These are phyloP conservation scores for Aaosphaeria pasadenensis DNA, from an alignment of 2,329 filamentous ascomycete genomes.

Conservation along the genomic window DNA sequence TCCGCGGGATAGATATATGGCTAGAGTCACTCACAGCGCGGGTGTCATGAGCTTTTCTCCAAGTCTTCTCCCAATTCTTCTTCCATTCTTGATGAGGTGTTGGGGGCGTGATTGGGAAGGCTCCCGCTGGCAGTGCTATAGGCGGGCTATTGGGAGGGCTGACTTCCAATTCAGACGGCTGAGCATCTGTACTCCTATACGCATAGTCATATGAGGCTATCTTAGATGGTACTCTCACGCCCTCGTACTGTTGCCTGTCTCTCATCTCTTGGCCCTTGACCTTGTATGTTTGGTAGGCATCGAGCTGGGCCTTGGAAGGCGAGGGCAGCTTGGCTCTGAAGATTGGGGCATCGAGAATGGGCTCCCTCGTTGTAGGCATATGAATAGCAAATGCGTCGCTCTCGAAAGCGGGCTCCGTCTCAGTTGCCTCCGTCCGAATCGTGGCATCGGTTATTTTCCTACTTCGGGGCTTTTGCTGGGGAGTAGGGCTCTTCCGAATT, in stretches of 20 bases:
- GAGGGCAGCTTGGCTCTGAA: conserved; percentile 11
- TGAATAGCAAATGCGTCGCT: conserved; percentile 32
- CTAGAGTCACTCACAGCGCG: conserved; percentile 6
- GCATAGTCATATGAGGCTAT: conserved; percentile 28
- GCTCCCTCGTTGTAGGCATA: conserved; percentile 31
- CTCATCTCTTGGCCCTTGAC: conserved; percentile 22
- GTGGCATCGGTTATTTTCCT: conserved; percentile 22
- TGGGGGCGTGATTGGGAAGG: conserved; percentile 25
- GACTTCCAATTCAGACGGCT: conserved; percentile 2
- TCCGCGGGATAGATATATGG: conserved; percentile 10
- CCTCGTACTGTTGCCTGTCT: conserved; percentile 19
- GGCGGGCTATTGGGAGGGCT: conserved; percentile 9
- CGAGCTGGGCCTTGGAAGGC: conserved; percentile 18
- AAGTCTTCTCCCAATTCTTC: neutral
- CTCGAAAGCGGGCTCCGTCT: conserved; percentile 25
- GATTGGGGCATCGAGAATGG: conserved; percentile 18
- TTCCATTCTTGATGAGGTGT: conserved; percentile 15
- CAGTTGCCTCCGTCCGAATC: conserved; percentile 24
- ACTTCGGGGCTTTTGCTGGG: conserved; percentile 15
- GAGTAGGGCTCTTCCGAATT: conserved; percentile 8
- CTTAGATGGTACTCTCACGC: conserved; percentile 19
- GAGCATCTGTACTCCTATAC: conserved; percentile 4
- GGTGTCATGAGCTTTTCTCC: conserved; percentile 2
- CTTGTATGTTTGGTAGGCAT: conserved; percentile 27
- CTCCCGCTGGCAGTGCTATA: conserved; percentile 14